Evolutionary conservation across 176 grass and related monocot species (phyloP).

Genomic region (Pontederia crassipes): DNA sequence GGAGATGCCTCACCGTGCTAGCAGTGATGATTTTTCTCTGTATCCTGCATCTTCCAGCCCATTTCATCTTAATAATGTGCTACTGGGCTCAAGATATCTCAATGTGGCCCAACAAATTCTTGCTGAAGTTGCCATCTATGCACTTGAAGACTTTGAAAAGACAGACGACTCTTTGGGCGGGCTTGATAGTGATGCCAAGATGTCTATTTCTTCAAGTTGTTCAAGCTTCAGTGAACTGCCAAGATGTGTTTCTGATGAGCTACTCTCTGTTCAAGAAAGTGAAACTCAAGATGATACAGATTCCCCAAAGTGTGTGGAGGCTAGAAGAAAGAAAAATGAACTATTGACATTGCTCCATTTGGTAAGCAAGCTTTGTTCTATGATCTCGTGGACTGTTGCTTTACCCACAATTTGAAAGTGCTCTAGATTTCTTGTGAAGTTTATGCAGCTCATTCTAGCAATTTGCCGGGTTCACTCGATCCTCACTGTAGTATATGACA

Average conservation of each 20-base stretch:
- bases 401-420: not conserved
- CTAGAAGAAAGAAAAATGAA: conserved; percentile 28
- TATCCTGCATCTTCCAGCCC: conserved; percentile 8
- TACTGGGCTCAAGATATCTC: conserved; percentile 50
- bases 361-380: not conserved
- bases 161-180: conserved; percentile 3
- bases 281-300: not conserved
- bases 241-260: conserved; percentile 19
- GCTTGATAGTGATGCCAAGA: conserved; percentile 23
- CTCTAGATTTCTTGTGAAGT: not conserved
- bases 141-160: conserved; percentile 25
- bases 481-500: too few relatives aligned
- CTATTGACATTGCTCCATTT: conserved; percentile 38
- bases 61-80: conserved; percentile 24
- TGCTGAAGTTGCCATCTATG: conserved; percentile 32
- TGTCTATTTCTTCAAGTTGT: conserved; percentile 27
- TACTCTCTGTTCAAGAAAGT: conserved; percentile 22
- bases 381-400: not conserved
- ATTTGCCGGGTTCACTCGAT: too few relatives aligned
- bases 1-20: not conserved
- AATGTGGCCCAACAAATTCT: conserved; percentile 46
- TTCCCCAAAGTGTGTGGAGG: conserved; percentile 11
- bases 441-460: too few relatives aligned
- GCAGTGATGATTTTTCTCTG: conserved; percentile 2
- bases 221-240: conserved; percentile 12